A percentile compares a stretch with the other conserved stretches of the same genome.
phyloP scores from a whole-genome alignment of 2,329 filamentous ascomycete species.

The Endoconidiophora laricicola region DNA sequence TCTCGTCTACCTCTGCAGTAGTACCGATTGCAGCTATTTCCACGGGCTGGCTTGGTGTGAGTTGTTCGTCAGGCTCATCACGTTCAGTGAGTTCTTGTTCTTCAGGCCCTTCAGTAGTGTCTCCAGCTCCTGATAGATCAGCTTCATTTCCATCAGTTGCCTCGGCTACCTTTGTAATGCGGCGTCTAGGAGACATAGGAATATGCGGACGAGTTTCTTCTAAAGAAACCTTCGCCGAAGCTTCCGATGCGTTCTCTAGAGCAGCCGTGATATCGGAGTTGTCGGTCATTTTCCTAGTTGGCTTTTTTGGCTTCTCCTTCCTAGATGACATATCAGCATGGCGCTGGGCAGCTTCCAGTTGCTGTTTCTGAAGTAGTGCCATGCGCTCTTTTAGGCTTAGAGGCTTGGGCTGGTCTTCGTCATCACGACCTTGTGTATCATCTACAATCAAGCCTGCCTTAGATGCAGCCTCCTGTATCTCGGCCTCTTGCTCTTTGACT shows the following conservation, averaged over 20 bases:
- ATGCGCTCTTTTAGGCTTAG: conserved; percentile 91
- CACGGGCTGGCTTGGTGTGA: conserved; percentile 13
- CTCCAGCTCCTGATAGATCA: conserved; percentile 47
- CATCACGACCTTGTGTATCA: conserved; percentile 34
- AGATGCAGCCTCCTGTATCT: conserved; percentile 50
- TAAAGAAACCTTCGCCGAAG: conserved; percentile 30
- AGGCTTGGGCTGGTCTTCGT: conserved; percentile 75
- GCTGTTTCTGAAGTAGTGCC: conserved; percentile 82
- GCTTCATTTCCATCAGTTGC: conserved; percentile 45
- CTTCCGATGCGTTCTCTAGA: conserved; percentile 23
- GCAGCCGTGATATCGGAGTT: conserved; percentile 23
- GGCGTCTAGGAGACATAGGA: conserved; percentile 33
- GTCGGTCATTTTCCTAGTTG: conserved; percentile 45
- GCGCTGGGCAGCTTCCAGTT: conserved; percentile 71
- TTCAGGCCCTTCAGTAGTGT: conserved; percentile 45
- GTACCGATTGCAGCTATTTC: neutral
- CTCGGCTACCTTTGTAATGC: conserved; percentile 20
- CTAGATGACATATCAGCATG: conserved; percentile 63
- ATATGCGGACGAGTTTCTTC: conserved; percentile 29
- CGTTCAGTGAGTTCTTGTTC: conserved; percentile 45
- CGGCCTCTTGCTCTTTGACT: conserved; percentile 46
- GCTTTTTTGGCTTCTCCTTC: conserved; percentile 74
- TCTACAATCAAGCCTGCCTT: conserved; percentile 43
- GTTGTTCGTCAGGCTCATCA: conserved; percentile 47
- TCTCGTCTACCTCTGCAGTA: conserved; percentile 25